Evolutionary conservation across 805 yeast species (phyloP), one percentile per base, ranked within the genome.

Genomic region (Debaryomyces prosopidis): DNA sequence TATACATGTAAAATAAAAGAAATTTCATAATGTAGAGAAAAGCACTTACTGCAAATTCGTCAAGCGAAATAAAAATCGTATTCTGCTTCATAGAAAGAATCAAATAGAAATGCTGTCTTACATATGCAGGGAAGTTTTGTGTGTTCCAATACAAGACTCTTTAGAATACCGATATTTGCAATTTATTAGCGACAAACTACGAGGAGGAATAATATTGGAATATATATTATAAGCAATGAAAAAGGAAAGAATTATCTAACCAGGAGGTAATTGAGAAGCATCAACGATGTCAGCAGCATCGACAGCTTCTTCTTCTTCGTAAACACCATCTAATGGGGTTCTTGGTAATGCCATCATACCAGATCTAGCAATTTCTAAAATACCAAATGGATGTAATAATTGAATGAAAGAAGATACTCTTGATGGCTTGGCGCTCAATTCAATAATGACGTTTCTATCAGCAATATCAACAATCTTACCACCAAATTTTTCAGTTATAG

Each of bases 321-420:
- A 59, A 36, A 61, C 65, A 17, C 70, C 71, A 52, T 84, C 88
- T 55, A 90, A 71, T 36, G 96, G 97, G 40, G 98, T 89, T 79
- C 97, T 85, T 62, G 98, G 95, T 59, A 94, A 79, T 8, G 98
- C 99, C 92, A 94, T 90, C 95, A 92, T 89, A 72, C 99, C 99
- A 19, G 96, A 86, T 73, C 99, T 82, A 36, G 97, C 96, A 58
- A 92, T 87, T 71, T 94, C 99, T 60, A 94, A 79, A 47, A 94
- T 84, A 62, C 99, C 99, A 63, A 94, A 94, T 37, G 99, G 99
- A 66, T 89, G 94, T 62, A 91, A 76, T 63, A 94, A 81, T 51
- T 87, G 87, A 63, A 94, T 81, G 67, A 91, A 91, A 34, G 95
- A 83, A 36, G 92, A 76, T 52, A 94, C 79, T 68, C 97, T 82